phyloP scores from a whole-genome alignment of 768 basidiomycete genomes.

The Xerocomus brunneocitrinus region DNA sequence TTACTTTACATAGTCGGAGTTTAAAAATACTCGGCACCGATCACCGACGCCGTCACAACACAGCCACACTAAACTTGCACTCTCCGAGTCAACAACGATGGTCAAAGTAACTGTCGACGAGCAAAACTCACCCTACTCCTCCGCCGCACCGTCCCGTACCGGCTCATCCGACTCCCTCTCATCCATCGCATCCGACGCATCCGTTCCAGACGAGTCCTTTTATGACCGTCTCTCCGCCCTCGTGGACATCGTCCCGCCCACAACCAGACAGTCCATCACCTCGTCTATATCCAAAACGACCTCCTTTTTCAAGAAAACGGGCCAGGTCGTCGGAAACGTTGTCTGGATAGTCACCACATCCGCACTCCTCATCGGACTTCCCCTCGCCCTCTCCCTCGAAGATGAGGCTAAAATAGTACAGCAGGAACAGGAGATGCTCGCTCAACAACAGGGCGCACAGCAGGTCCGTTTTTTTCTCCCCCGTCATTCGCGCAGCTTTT shows the following conservation, averaged over 20 bases:
- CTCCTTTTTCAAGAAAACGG: constrained; percentile 58
- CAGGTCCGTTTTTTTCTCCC: constrained; percentile 51
- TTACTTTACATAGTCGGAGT: constrained; percentile 22
- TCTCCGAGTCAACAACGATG: constrained; percentile 43
- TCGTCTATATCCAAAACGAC: constrained; percentile 57
- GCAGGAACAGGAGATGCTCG: constrained; percentile 91
- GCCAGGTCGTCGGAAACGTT: constrained; percentile 76
- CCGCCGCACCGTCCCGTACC: constrained; percentile 69
- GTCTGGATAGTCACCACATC: constrained; percentile 96
- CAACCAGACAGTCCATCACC: constrained; percentile 74
- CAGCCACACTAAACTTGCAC: constrained; percentile 10
- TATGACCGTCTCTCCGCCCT: constrained; percentile 87
- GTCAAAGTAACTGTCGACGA: constrained; percentile 92
- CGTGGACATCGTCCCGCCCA: constrained; percentile 92
- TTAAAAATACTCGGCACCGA: constrained; percentile 28
- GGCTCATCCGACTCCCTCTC: constrained; percentile 69
- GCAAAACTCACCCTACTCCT: constrained; percentile 71
- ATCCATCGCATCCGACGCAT: constrained; percentile 68
- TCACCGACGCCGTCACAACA: constrained; percentile 20
- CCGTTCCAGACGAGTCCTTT: constrained; percentile 73
- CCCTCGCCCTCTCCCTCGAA: constrained; percentile 88
- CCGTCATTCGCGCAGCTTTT: constrained; percentile 3
- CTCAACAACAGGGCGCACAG: constrained; percentile 89
- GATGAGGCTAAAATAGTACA: constrained; percentile 93
- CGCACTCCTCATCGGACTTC: constrained; percentile 89